Conservation (phyloP, 495 filamentous ascomycete species). For the Xylaria castorea region DNA sequence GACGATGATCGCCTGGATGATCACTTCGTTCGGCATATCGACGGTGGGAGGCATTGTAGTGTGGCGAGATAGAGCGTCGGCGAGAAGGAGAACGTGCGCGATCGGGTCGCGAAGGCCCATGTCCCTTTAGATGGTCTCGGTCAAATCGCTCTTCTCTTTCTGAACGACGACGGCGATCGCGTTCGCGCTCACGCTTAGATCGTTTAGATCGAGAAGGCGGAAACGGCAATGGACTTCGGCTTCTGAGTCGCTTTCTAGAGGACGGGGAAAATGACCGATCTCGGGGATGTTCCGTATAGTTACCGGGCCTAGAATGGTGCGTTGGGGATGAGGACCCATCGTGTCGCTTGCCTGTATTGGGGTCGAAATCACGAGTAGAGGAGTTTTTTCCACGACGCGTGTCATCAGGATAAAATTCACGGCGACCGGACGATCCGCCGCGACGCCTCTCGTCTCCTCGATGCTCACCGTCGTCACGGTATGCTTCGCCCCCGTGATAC, state of each 20-base stretch:
- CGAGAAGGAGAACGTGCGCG: conserved; percentile 28
- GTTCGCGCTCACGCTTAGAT: conserved; percentile 41
- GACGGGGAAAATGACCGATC: conserved; percentile 40
- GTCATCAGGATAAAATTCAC: conserved; percentile 24
- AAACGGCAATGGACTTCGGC: conserved; percentile 39
- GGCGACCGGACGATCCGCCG: conserved; percentile 36
- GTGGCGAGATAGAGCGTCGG: conserved; percentile 37
- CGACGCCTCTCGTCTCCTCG: conserved; percentile 36
- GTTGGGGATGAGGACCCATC: conserved; percentile 38
- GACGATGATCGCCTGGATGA: conserved; percentile 27
- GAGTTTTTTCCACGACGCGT: conserved; percentile 35
- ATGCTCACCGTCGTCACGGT: conserved; percentile 31
- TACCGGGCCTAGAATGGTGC: conserved; percentile 31
- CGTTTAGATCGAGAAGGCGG: conserved; percentile 37
- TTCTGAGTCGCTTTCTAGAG: conserved; percentile 41
- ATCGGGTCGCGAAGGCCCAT: conserved; percentile 26
- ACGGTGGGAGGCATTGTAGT: conserved; percentile 31
- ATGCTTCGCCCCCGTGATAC: conserved; percentile 30
- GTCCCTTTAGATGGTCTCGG: conserved; percentile 31
- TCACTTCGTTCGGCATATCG: conserved; percentile 36
- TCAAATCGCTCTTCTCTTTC: conserved; percentile 35
- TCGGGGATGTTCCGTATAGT: conserved; percentile 34
- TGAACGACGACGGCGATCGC: conserved; percentile 39
- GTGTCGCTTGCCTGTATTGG: conserved; percentile 29
- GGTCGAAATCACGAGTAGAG: conserved; percentile 29